Percentiles rank a stretch among this genome's conserved stretches.
phyloP scores from a whole-genome alignment of 768 basidiomycete genomes.

The Tulasnella sp. region DNA sequence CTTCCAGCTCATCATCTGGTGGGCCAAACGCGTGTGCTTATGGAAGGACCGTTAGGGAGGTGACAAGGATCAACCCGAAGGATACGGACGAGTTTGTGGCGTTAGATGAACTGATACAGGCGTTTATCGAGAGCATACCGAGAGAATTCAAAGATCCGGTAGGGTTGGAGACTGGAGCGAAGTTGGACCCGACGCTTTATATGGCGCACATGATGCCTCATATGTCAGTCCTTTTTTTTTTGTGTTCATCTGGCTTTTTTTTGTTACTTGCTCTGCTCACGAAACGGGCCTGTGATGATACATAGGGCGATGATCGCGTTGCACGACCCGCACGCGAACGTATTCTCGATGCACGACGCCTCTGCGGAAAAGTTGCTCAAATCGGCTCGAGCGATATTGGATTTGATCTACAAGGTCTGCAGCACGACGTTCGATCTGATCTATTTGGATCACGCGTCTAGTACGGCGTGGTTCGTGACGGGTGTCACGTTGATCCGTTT shows the following conservation, averaged over 20 bases:
- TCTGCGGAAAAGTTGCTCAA: background rate
- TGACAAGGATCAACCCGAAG: constrained; percentile 46
- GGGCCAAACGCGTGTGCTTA: too few species aligned
- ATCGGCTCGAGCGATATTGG: constrained; percentile 7
- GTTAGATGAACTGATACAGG: constrained; percentile 45
- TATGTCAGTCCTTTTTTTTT: background rate
- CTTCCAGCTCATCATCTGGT: too few species aligned
- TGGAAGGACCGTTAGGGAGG: too few species aligned
- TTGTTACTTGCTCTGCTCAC: background rate
- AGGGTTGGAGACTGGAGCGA: constrained; percentile 22
- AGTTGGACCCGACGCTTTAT: constrained; percentile 48
- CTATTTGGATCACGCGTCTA: background rate
- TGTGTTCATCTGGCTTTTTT: too few species aligned
- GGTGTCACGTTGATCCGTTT: constrained; percentile 3
- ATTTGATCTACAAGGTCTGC: constrained; percentile 9
- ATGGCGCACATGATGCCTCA: constrained; percentile 27
- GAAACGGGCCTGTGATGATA: too few species aligned
- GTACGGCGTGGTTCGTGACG: background rate
- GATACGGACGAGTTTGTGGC: constrained; percentile 53
- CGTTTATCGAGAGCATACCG: constrained; percentile 50
- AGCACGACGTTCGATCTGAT: constrained; percentile 13
- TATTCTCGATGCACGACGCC: background rate
- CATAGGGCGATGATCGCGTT: constrained; percentile 8
- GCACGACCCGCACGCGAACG: constrained; percentile 14
- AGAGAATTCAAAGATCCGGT: constrained; percentile 46